Evolutionary conservation across 371 early-diverging fungal genomes (phyloP), one percentile per base, ranked within the genome.

Genomic region (Syncephalastrum monosporum): DNA sequence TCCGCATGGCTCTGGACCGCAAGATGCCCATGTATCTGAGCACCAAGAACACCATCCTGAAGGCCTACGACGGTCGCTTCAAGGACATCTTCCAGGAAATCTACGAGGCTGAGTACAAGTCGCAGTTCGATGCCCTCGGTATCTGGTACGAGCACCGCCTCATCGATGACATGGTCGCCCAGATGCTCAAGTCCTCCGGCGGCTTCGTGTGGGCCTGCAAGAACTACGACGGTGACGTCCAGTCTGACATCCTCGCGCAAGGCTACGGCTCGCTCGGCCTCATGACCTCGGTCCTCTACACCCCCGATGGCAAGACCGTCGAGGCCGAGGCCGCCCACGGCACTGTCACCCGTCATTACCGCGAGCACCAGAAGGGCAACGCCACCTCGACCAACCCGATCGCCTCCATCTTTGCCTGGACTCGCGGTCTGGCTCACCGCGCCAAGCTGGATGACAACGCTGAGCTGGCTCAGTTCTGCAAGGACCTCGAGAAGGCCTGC

Each of bases 81-180:
- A 96, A 95, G 90, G 94, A 96, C 71, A 97, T 97, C 68, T 98
- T 98, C 75, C 77, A 90, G 63, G 87, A 82, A 29, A 86, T 97
- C 63, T 98, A 92, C 80, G 87, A 94, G 50, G 69, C 76, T 71
- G 79, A 81, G 51, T 89, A 87, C 79, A 85, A 89, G 76, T 52
- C 79, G 47, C 72, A 87, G 56, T 93, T 89, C 53, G 89, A 91
- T 54, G 84, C 71, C 19, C 71, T 69, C 16, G 86, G 85, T 52
- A 94, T 96, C 67, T 95, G 93, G 94, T 97, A 97, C 65, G 98
- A 97, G 75, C 98, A 97, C 79, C 89, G 93, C 54, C 80, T 98
- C 55, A 96, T 98, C 64, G 98, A 98, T 71, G 98, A 98, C 69
- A 95, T 97, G 95, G 97, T 98, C 61, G 98, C 98, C 45, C 96